Base-by-base conservation (phyloP, 768 basidiomycete species). In the Russula foetens region DNA sequence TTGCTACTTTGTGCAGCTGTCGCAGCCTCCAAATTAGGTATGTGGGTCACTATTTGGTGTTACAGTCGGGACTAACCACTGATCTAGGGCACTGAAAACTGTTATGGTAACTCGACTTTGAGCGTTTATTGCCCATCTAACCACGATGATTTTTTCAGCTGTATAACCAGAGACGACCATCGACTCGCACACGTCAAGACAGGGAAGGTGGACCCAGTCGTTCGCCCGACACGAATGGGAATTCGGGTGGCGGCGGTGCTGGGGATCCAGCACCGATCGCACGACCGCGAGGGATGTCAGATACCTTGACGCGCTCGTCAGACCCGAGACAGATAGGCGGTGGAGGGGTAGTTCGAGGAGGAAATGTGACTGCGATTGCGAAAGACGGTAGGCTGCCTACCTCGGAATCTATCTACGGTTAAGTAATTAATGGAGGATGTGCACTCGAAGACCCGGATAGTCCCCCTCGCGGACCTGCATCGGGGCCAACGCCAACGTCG, bases 1-100 rank as follows among this genome's bases (percentile, higher is more conserved):
- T n/a, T 11, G 92, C 95, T 9, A 96, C 95, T 3, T 75, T 98
- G 4, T 93, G 92, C 69, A 90, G 84, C 64, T 90, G 88, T 70
- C 83, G 91, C 63, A 88, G 90, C 69, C 75, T 98, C 59, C 94
- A 97, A 69, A 92, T 97, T 66, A 79, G 94, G 85, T 88, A 73
- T 52, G 82, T 43, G 59, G 44, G 48, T 54, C 39, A 43, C 52
- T 29, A 29, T 63, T 35, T 62, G 12, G 59, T 54, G 54, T 50
- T 39, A 65, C 52, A 55, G 60, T 45, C 54, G 62, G 41, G 39
- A 53, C 7, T 55, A 47, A 48, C 41, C 51, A 29, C 44, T 47
- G 14, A 50, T 44, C 50, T 35, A 90, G 88, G 28, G 88, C 90
- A 7, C 72, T 91, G 50, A 90, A 89, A 68, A 90, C 88, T 14